Percentiles rank a stretch among this genome's conserved stretches.
These are phyloP conservation scores for Umbelopsis sp. DNA, from an alignment of 192 early-diverging fungal species.

Conservation along the genomic window DNA sequence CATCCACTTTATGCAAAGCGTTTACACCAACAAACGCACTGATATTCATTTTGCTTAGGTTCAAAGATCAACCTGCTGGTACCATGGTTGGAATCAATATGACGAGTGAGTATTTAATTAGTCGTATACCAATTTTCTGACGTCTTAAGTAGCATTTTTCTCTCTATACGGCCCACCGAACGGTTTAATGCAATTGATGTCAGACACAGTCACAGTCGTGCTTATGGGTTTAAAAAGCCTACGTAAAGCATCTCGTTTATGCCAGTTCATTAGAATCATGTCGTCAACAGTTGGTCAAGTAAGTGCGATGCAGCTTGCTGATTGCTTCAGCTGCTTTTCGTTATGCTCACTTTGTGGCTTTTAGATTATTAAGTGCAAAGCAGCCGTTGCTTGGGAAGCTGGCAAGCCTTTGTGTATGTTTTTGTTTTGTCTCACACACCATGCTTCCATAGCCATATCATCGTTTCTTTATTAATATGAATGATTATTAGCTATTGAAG, in stretches of 20 bases:
- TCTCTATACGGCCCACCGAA: too few species aligned
- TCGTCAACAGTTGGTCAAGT: constrained; percentile 17
- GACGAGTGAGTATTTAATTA: too few species aligned
- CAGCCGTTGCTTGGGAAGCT: constrained; percentile 95
- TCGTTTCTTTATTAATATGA: background rate
- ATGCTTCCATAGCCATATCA: background rate
- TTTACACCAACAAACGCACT: too few species aligned
- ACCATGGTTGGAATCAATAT: too few species aligned
- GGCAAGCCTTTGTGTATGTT: constrained; percentile 87
- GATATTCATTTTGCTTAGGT: too few species aligned
- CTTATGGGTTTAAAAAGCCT: background rate
- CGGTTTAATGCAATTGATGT: background rate
- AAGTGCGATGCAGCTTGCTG: background rate
- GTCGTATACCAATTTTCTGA: too few species aligned
- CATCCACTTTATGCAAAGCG: too few species aligned
- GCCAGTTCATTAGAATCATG: background rate
- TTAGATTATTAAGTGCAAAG: constrained; percentile 76
- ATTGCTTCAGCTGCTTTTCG: too few species aligned
- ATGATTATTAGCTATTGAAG: constrained; percentile 75
- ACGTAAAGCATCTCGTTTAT: background rate
- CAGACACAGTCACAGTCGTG: background rate
- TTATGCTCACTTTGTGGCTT: background rate
- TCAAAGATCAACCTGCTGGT: too few species aligned
- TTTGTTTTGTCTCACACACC: background rate
- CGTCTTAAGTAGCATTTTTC: too few species aligned